Conservation (phyloP, 371 early-diverging fungal species). For the Apophysomyces variabilis region DNA sequence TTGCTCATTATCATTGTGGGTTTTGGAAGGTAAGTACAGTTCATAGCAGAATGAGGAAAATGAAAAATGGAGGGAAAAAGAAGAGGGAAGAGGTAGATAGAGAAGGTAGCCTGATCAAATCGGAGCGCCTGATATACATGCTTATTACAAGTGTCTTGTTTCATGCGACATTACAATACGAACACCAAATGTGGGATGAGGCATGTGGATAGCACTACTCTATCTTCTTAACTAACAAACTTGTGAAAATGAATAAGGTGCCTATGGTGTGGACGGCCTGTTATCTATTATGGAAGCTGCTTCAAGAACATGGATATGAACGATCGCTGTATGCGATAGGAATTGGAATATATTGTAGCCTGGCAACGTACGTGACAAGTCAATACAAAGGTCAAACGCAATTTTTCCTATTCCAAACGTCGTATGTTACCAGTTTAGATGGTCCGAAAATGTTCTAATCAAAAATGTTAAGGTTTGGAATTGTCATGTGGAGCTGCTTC, state of each 20-base stretch:
- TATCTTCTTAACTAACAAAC: not conserved
- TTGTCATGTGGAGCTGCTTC: conserved; percentile 50
- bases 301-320: conserved; percentile 35
- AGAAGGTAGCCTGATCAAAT: not conserved
- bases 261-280: conserved; percentile 54
- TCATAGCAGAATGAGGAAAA: too few species aligned
- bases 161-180: conserved; percentile 46
- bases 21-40: conserved; percentile 40
- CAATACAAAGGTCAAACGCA: conserved; percentile 41
- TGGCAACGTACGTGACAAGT: conserved; percentile 47
- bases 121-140: not conserved
- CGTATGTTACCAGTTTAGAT: conserved; percentile 24
- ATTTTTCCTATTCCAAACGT: conserved; percentile 49
- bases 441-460: conserved; percentile 13
- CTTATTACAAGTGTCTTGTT: conserved; percentile 34
- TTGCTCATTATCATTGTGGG: conserved; percentile 48
- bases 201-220: conserved; percentile 19
- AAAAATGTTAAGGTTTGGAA: conserved; percentile 34
- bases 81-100: too few species aligned
- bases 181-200: conserved; percentile 57
- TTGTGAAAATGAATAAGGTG: conserved; percentile 20
- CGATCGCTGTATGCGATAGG: conserved; percentile 16
- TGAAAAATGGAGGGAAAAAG: not conserved
- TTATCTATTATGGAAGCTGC: conserved; percentile 39
- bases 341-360: conserved; percentile 36